Evolutionary conservation across 306 rosid genomes (phyloP), one percentile per base, ranked within the genome.

Genomic region (Oemleria cerasiformis): DNA sequence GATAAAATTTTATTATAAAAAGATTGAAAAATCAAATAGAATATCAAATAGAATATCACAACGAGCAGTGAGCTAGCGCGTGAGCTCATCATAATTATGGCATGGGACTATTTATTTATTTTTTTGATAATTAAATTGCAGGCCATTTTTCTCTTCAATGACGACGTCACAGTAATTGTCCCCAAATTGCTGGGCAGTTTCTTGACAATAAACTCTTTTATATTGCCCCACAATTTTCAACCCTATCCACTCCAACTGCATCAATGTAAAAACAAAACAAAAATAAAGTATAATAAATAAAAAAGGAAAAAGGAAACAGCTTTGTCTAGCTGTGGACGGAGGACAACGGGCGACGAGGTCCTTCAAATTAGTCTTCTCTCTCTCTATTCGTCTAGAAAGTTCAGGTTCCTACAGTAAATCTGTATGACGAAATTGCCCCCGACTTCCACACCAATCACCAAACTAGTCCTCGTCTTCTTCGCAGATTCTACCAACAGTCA

Each of bases 401-500:
- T 43, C 34, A 43, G 19, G 6, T 0, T 21, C 53, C 62, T 19
- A 20, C 62, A 12, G 42, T 61, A 19, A 3, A 9, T 68, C 16
- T 41, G 20, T 39, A 16, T 54, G 78, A 74, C 83, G 75, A 74
- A 63, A 73, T 58, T 79, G 36, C 79, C 84, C 84, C 73, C 71
- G n/a, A 1, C 36, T 43, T 66, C 34, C 14, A 11, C 15, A 21
- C 43, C 51, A 14, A 69, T 58, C 61, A 15, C 43, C 80, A 53
- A 66, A 47, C 63, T 36, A 11, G 36, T 70, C 84, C 72, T 30
- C 54, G 44, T 72, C 51, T 51, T 43, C 67, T 50, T 62, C 61
- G 60, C 38, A 57, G 84, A 76, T 79, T 77, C 82, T 68, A 64
- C 51, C 80, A 73, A 61, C 78, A 66, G 82, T 80, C 82, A 80